Base-by-base conservation (phyloP, 371 early-diverging fungal species). In the Mortierella sp. region DNA sequence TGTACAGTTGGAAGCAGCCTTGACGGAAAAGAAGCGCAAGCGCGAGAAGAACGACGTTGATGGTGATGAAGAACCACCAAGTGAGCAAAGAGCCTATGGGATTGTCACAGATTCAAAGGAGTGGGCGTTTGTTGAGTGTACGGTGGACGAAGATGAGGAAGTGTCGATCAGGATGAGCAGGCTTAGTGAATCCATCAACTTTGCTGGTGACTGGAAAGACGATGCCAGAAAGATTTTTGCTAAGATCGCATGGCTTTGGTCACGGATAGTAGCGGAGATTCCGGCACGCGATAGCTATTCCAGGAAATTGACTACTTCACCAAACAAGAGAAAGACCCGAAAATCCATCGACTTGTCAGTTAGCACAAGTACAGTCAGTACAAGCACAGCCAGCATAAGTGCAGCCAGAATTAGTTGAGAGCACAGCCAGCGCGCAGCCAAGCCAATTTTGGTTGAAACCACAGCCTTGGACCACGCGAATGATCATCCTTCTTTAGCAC, bases 111-210 rank as follows among this genome's bases (percentile, higher is more conserved):
- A 68, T 18, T 30, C 68, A 0, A 7, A 1, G 6, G 6, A 63
- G 55, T 67, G 74, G 68, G 0, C 21, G 5, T 57, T 68, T 3
- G 21, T 64, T 45, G 74, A 74, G 57, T 64, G 68, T 21, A 68
- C 52, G 4, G 7, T 68, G 60, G n/a, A 60, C 50, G 58, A 60
- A 3, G 53, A 68, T 12, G 68, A 68, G 9, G 50, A 7, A 1
- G 65, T 65, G 51, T 18, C 64, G 0, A 67, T 51, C 60, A 67
- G 60, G 64, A 60, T 62, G 68, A 61, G 16, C 0, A 14, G 25
- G 45, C 67, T 66, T 29, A n/a, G 2, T 4, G 14, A 21, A 21
- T 19, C 23, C 11, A 23, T n/a, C 14, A 21, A n/a, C n/a, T n/a
- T n/a, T n/a, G n/a, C n/a, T 14, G n/a, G 14, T 5, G 5, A 21